Conservation (phyloP, 805 yeast genomes). For the Yamadazyma sp. region DNA sequence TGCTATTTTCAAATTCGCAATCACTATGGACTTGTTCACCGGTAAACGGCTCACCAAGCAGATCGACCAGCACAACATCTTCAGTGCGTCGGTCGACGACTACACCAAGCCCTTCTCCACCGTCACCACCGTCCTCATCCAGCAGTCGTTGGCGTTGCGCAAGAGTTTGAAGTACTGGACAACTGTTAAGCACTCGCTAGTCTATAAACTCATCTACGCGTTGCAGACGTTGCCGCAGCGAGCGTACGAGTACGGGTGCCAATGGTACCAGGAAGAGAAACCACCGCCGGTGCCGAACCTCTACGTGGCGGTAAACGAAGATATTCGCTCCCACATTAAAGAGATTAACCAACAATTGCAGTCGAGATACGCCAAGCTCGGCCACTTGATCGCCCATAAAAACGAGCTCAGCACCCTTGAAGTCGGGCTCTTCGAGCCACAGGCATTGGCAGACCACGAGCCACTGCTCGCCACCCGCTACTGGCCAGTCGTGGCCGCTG, state of each 20-base stretch:
- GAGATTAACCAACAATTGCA: conserved; percentile 24
- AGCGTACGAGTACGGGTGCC: conserved; percentile 15
- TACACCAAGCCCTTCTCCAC: conserved; percentile 7
- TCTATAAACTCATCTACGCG: conserved; percentile 29
- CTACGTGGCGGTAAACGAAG: conserved; percentile 22
- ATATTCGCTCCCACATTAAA: conserved; percentile 24
- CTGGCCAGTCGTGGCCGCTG: conserved; percentile 60
- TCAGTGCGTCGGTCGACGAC: conserved; percentile 5
- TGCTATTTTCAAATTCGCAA: not conserved
- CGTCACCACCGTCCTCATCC: conserved; percentile 33
- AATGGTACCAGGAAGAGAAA: conserved; percentile 2
- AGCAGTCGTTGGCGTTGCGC: conserved; percentile 32
- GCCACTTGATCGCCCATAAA: conserved; percentile 13
- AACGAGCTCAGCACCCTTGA: conserved; percentile 5
- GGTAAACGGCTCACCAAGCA: conserved; percentile 15
- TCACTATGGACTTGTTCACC: conserved; percentile 16
- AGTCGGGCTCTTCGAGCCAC: conserved; percentile 1
- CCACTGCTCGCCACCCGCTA: conserved; percentile 36
- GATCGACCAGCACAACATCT: conserved; percentile 29
- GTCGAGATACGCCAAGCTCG: conserved; percentile 15
- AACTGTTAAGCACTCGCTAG: conserved; percentile 23
- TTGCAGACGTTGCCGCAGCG: conserved; percentile 36
- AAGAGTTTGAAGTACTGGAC: conserved; percentile 38
- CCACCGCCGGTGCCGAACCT: conserved; percentile 7
- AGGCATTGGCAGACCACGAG: conserved; percentile 4